Evolutionary conservation across 495 filamentous ascomycete species (phyloP).

Genomic region (Penicillium verhagenii): DNA sequence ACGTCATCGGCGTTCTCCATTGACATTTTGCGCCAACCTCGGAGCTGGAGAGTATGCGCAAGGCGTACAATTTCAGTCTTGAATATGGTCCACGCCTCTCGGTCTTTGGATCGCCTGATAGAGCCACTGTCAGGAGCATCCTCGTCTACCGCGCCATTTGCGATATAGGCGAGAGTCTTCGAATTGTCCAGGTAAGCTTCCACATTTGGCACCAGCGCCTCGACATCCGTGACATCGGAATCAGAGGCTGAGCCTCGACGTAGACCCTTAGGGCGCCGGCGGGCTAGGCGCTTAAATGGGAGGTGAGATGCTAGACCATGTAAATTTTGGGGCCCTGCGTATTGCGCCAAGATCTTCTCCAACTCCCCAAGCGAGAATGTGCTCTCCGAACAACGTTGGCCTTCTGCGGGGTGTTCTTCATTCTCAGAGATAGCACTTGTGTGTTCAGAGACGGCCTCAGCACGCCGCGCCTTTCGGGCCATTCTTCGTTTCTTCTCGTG

Average conservation of each 20-base stretch:
- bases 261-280: slow-evolving; percentile 35
- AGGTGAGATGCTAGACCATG: slow-evolving; percentile 33
- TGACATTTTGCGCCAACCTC: slow-evolving; percentile 83
- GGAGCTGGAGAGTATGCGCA: slow-evolving; percentile 82
- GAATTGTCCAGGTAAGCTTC: slow-evolving; percentile 84
- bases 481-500: slow-evolving; percentile 68
- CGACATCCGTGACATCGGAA: slow-evolving; percentile 73
- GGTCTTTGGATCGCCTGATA: slow-evolving; percentile 58
- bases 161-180: slow-evolving; percentile 74
- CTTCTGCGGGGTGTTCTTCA: slow-evolving; percentile 27
- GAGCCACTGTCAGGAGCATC: slow-evolving; percentile 30
- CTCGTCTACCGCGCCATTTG: slow-evolving; percentile 54
- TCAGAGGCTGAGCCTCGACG: slow-evolving; percentile 62
- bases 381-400: slow-evolving; percentile 50
- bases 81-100: slow-evolving; percentile 73
- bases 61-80: slow-evolving; percentile 88
- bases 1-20: slow-evolving; percentile 71
- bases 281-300: slow-evolving; percentile 33
- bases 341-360: slow-evolving; percentile 64
- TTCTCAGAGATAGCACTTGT: slow-evolving; percentile 22
- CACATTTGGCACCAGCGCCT: slow-evolving; percentile 70
- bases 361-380: slow-evolving; percentile 64
- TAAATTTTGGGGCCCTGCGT: slow-evolving; percentile 37
- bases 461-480: slow-evolving; percentile 39
- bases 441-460: slow-evolving; percentile 27